Base-by-base conservation (phyloP, 306 rosid species). In the Lupinus albus region DNA sequence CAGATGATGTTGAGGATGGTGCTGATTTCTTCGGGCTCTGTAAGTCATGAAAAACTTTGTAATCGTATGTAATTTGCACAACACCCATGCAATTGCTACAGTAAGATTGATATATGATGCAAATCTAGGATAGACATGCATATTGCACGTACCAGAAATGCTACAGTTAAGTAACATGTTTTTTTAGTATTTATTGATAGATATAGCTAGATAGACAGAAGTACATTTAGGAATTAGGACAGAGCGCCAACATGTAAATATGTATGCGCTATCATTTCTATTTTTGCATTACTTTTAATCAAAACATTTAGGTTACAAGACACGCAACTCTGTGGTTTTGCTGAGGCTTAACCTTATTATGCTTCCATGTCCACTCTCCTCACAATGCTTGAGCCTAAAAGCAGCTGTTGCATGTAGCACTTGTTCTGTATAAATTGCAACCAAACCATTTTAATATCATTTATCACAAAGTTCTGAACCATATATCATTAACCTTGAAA, bases 1-100 rank as follows among this genome's bases (percentile, higher is more conserved):
- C 97, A 17, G 95, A 89, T 44, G 98, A 93, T 67, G 83, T 87
- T 4, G 96, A 89, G 87, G 83, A 89, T 66, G 95, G 96, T 76
- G 98, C 96, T 44, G 95, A 83, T 79, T 84, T 87, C 79, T 92
- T 92, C 67, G 74, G 53, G 65, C 70, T n/a, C n/a, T n/a, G 72
- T 54, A 71, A 58, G 17, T 74, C 55, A 59, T 62, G 15, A 74
- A 52, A 10, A 42, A 13, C 76, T 70, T 44, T 32, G 8, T 48
- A 28, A 42, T 51, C n/a, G n/a, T 44, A 14, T 42, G 46, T 44
- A 2, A 39, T 7, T 36, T 1, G 41, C 41, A 36, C 8, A 7
- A 7, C 7, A 7, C 41, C 10, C 7, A 10, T 7, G 41, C 1
- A 36, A 36, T 36, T 7, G 41, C 41, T 4, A 4, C 2, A 2